phyloP scores from a whole-genome alignment of 306 rosid genomes.

The Quercus variabilis region DNA sequence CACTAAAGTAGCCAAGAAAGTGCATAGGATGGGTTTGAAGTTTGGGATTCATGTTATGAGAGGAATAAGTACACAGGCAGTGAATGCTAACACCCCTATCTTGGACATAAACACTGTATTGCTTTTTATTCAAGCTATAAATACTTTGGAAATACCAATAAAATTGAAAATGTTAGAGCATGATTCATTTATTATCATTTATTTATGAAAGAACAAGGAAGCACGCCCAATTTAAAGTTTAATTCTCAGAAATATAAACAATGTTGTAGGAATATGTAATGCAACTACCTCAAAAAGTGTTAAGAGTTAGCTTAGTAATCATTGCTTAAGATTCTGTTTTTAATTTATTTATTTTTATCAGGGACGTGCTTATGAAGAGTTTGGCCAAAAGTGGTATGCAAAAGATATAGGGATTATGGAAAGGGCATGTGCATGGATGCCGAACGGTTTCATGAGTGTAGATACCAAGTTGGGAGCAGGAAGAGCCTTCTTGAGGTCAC shows the following conservation, averaged over 20 bases:
- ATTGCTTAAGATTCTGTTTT: constrained; percentile 18
- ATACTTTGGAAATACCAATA: background rate
- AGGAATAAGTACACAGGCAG: constrained; percentile 96
- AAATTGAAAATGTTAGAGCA: background rate
- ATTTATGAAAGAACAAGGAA: background rate
- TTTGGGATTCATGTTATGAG: constrained; percentile 98
- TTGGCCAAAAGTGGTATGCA: constrained; percentile 73
- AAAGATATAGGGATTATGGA: constrained; percentile 70
- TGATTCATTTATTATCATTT: background rate
- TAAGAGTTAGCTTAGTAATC: background rate
- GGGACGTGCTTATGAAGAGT: constrained; percentile 64
- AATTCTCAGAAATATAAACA: background rate
- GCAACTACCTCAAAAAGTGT: background rate
- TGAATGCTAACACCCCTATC: constrained; percentile 47
- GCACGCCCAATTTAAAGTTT: too few species aligned
- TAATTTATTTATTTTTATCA: constrained; percentile 23
- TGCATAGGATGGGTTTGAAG: constrained; percentile 80
- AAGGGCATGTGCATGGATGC: constrained; percentile 87
- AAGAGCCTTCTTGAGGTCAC: constrained; percentile 82
- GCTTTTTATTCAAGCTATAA: constrained; percentile 13
- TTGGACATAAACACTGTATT: constrained; percentile 43
- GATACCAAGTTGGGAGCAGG: constrained; percentile 76
- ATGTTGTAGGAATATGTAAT: background rate
- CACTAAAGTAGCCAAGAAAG: constrained; percentile 60
- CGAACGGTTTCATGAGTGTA: constrained; percentile 89